Evolutionary conservation across 2,329 filamentous ascomycete species (phyloP).

Genomic region (Paracamarosporium sp.): DNA sequence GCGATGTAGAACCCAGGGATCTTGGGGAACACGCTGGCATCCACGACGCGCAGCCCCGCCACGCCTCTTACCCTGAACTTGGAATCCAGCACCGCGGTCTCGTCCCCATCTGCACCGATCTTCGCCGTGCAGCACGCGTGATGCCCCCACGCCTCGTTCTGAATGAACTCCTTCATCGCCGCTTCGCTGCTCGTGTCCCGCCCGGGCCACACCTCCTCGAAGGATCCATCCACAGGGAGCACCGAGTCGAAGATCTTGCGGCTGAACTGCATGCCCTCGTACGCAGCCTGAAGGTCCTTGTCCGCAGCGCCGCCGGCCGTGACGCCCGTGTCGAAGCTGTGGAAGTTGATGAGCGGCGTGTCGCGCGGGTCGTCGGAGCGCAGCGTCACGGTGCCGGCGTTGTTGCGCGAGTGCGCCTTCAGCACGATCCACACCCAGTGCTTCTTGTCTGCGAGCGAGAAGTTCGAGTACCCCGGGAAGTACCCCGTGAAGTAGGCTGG

Average conservation of each 20-base stretch:
- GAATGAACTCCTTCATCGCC: slow-evolving; percentile 46
- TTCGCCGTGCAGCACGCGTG: slow-evolving; percentile 65
- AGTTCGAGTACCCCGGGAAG: slow-evolving; percentile 60
- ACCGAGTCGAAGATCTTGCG: slow-evolving; percentile 51
- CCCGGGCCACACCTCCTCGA: slow-evolving; percentile 59
- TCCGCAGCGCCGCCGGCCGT: slow-evolving; percentile 65
- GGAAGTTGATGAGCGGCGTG: slow-evolving; percentile 60
- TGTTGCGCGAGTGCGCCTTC: slow-evolving; percentile 68
- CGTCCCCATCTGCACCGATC: slow-evolving; percentile 59
- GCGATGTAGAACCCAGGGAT: slow-evolving; percentile 53
- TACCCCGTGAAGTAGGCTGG: slow-evolving; percentile 61
- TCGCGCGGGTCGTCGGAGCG: slow-evolving; percentile 67
- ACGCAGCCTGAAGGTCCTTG: slow-evolving; percentile 59
- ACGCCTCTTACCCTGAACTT: slow-evolving; percentile 62
- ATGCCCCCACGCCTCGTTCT: slow-evolving; percentile 53
- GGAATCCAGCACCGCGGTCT: slow-evolving; percentile 60
- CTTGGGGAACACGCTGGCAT: slow-evolving; percentile 38
- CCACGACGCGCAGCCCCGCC: slow-evolving; percentile 59
- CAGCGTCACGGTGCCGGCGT: slow-evolving; percentile 66
- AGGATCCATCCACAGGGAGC: slow-evolving; percentile 52
- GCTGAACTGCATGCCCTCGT: slow-evolving; percentile 62
- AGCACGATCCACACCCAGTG: slow-evolving; percentile 60
- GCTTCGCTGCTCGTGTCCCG: slow-evolving; percentile 51
- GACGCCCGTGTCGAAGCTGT: slow-evolving; percentile 52
- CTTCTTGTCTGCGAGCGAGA: slow-evolving; percentile 52